Conservation (phyloP, 2,329 filamentous ascomycete genomes). For the Alternaria panax region DNA sequence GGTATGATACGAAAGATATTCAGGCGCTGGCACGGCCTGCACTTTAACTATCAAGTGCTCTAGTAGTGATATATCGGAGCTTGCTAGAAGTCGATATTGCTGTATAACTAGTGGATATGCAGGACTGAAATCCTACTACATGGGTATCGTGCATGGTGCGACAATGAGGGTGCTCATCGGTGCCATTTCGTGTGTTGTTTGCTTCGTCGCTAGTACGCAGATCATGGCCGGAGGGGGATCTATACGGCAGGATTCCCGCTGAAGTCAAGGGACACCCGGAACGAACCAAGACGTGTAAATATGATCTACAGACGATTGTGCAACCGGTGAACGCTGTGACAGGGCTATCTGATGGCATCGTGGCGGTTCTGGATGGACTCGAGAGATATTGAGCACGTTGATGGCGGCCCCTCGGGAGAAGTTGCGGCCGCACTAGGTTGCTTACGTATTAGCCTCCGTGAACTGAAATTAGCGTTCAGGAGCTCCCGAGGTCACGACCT, state of each 20-base stretch:
- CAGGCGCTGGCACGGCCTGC: background rate
- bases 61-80: background rate
- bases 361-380: constrained; percentile 3
- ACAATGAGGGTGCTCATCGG: constrained; percentile 9
- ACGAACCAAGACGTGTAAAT: background rate
- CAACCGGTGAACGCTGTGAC: background rate
- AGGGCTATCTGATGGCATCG: constrained; percentile 1
- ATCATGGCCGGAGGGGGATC: background rate
- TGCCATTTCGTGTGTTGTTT: constrained; percentile 7
- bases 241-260: background rate
- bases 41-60: constrained; percentile 1
- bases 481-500: background rate
- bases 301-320: background rate
- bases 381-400: constrained; percentile 31
- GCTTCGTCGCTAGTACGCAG: background rate
- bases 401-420: constrained; percentile 4
- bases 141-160: background rate
- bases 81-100: background rate
- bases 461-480: background rate
- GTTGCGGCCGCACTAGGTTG: background rate
- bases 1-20: background rate
- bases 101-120: background rate
- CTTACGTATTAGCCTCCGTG: background rate
- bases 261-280: background rate
- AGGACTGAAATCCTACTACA: background rate